A percentile compares a stretch with the other conserved stretches of the same genome.
Conservation (phyloP, 2,329 filamentous ascomycete genomes). For the Xylaria sp. region DNA sequence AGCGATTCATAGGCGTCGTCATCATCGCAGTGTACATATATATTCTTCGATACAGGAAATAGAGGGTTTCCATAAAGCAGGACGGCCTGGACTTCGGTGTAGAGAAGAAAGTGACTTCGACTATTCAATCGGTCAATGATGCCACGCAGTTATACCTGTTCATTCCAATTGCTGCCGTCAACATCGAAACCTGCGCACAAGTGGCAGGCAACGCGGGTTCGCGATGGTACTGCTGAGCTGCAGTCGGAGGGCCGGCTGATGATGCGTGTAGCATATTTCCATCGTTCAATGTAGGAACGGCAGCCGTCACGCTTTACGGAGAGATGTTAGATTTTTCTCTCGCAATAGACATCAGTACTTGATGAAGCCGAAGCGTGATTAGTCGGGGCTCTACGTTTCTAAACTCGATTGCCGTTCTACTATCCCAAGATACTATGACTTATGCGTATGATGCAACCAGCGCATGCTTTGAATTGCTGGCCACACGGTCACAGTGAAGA, state of each 20-base stretch:
- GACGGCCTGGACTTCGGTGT: not conserved
- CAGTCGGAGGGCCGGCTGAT: not conserved
- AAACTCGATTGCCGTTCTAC: too few relatives aligned
- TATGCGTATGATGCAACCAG: too few relatives aligned
- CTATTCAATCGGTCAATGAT: not conserved
- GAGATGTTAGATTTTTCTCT: not conserved
- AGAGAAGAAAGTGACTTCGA: not conserved
- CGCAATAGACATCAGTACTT: too few relatives aligned
- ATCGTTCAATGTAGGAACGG: not conserved
- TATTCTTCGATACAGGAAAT: constrained; percentile 37
- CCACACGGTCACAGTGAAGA: too few relatives aligned
- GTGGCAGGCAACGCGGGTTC: too few relatives aligned
- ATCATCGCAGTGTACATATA: constrained; percentile 42
- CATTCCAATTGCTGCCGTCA: not conserved
- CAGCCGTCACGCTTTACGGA: not conserved
- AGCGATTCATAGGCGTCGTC: constrained; percentile 43
- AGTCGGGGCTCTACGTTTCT: too few relatives aligned
- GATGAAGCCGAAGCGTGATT: too few relatives aligned
- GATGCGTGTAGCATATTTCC: not conserved
- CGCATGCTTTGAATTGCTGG: too few relatives aligned
- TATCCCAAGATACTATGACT: too few relatives aligned
- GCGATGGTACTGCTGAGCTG: not conserved
- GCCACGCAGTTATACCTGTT: not conserved
- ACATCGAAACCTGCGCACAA: not conserved
- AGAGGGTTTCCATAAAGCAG: constrained; percentile 18